These are phyloP conservation scores for Nakataea oryzae DNA, from an alignment of 2,329 filamentous ascomycete species.

Conservation along the genomic window DNA sequence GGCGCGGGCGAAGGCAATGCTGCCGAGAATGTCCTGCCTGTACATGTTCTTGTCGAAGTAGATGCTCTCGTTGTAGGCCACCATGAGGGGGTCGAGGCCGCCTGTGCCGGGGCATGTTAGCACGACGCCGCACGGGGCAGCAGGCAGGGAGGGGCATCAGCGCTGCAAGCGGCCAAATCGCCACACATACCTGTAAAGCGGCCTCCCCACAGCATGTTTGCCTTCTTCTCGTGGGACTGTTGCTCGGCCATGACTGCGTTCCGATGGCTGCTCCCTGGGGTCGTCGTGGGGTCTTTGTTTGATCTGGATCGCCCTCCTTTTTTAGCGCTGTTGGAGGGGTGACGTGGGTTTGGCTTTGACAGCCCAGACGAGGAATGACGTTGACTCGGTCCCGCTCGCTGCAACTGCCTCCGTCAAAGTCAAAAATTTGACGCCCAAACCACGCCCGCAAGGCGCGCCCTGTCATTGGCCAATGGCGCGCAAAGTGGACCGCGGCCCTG, in stretches of 20 bases:
- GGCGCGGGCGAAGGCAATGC: conserved; percentile 71
- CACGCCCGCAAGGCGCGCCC: background rate
- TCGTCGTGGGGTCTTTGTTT: background rate
- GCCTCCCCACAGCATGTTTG: conserved; percentile 32
- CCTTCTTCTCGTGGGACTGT: conserved; percentile 23
- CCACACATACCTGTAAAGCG: conserved; percentile 34
- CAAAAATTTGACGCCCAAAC: background rate
- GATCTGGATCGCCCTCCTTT: background rate
- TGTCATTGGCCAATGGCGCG: background rate
- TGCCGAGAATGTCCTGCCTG: conserved; percentile 70
- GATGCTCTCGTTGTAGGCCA: conserved; percentile 73
- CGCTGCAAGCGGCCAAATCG: background rate
- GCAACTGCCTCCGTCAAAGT: too few relatives aligned
- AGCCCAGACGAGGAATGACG: too few relatives aligned
- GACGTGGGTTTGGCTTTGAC: background rate
- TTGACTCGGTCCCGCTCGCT: too few relatives aligned
- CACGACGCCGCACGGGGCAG: background rate
- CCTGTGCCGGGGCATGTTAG: conserved; percentile 32
- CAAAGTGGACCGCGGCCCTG: background rate
- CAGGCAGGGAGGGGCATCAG: background rate
- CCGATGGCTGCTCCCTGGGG: background rate
- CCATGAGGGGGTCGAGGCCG: conserved; percentile 77
- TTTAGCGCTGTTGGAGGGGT: background rate
- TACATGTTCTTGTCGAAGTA: conserved; percentile 70
- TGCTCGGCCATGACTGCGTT: conserved; percentile 17